phyloP scores from a whole-genome alignment of 306 rosid genomes.

The Corylus americana region DNA sequence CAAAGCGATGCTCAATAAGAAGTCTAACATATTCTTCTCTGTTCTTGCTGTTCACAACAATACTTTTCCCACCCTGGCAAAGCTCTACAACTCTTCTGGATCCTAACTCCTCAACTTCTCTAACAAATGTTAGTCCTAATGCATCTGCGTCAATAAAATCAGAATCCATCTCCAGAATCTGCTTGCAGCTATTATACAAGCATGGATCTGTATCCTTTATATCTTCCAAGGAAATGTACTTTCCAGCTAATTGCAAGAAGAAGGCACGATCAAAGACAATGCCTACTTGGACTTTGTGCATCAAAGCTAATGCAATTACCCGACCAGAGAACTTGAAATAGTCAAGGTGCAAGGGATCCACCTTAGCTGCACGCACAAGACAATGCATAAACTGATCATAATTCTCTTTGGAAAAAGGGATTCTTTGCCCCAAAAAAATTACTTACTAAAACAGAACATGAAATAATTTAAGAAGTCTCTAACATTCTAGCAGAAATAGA shows the following conservation, averaged over 20 bases:
- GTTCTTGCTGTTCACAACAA: constrained; percentile 67
- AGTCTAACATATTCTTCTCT: constrained; percentile 64
- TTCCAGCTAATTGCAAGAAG: no score
- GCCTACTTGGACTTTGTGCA: no score
- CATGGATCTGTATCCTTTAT: constrained; percentile 10
- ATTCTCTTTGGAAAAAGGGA: constrained; percentile 8
- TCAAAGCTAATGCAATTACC: constrained; percentile 18
- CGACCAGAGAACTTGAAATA: constrained; percentile 52
- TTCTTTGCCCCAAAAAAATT: background rate
- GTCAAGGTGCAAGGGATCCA: constrained; percentile 51
- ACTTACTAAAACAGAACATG: background rate
- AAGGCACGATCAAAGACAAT: constrained; percentile 8
- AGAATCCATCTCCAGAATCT: no score
- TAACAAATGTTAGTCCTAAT: background rate
- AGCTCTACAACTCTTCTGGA: constrained; percentile 64
- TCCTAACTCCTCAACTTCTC: constrained; percentile 62
- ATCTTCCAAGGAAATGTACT: constrained; percentile 6
- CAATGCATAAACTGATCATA: constrained; percentile 19
- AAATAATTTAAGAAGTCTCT: background rate
- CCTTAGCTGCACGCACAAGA: constrained; percentile 67
- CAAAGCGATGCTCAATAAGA: constrained; percentile 75
- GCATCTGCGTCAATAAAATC: background rate
- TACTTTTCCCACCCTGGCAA: constrained; percentile 59
- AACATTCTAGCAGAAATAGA: background rate
- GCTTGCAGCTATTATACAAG: no score